Base-by-base conservation (phyloP, 495 filamentous ascomycete species). In the Thermothielavioides terrestris region DNA sequence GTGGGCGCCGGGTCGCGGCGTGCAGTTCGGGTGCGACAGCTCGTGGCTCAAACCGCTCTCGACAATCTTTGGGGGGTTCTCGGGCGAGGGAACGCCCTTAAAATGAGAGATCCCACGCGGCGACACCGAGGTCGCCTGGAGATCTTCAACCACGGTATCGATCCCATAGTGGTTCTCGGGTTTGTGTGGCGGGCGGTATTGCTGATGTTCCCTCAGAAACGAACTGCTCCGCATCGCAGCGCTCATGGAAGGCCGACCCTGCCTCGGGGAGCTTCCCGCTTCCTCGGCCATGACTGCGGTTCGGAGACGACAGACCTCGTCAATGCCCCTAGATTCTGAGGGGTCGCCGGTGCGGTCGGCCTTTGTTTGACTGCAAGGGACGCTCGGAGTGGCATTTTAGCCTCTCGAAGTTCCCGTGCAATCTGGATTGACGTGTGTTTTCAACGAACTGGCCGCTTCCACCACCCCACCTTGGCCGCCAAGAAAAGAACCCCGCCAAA, bases 161-260 rank as follows among this genome's bases (percentile, higher is more conserved):
- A 77, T 77, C 21, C 71, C 73, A 55, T 77, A 71, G 52, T 76
- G 71, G 48, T 61, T 69, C 40, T 78, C 76, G 20, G 60, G 65
- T 54, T 68, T 67, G 50, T 70, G 69, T 11, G 79, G 78, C 10
- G 83, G 77, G 44, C 83, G 84, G 56, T 88, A 88, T 53, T 88
- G 84, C 58, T 86, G 82, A 52, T 86, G 82, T 48, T 86, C 83
- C 41, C 79, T 73, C 30, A 88, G 74, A 64, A 83, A 86, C 28
- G 83, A 86, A 56, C 75, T 76, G 66, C 80, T 83, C 48, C 81
- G 77, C 73, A 85, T 74, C 18, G 64, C 58, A 18, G 63, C 55
- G 23, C 65, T 66, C 53, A 79, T 58, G 41, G 68, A 69, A 8
- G 76, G 76, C 21, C 76, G 67, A 23, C 39, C 45, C 42, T 59